Base-by-base conservation (phyloP, 345 rosid genomes). In the Atalantia buxifolia region DNA sequence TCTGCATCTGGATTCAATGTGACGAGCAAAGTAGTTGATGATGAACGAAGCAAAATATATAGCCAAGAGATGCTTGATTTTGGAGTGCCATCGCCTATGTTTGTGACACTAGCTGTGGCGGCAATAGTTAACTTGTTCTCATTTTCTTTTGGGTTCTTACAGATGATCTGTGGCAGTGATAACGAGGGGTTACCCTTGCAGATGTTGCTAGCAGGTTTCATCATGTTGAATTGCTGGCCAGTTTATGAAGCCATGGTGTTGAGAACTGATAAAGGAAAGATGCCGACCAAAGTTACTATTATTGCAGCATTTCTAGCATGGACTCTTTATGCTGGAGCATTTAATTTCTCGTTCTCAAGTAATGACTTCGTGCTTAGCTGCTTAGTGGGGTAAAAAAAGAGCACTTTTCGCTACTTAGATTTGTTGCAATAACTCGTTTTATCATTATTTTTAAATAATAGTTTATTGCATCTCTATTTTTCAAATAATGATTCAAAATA, bases 51-150 rank as follows among this genome's bases (percentile, higher is more conserved):
- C 27, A 88, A 87, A 77, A 80, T 85, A 80, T 91, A 90, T 18
- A 87, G 86, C 65, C 81, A 87, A 78, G 94, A 86, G 24, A 68
- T 85, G 0, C 93, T 91, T 2, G 92, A 92, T 36, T 92, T 93
- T 3, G 92, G 96, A 9, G 85, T 74, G 0, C n/a, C 85, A 50
- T 91, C 88, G 0, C 88, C 92, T 0, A 75, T 95, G 87, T 89
- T 91, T 65, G 86, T 88, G 64, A 76, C 83, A 3, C 45, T 85
- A n/a, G 69, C 87, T 12, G 66, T 66, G 66, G 88, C 84, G 2
- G 97, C 97, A 0, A 48, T 87, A 14, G 28, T 92, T 77, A 94
- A 89, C 83, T 82, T 89, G 7, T 13, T 76, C 19, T 82, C 93
- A 9, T 73, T 94, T 19, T 22, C 65, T 0, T 27, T 24, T 10